phyloP scores from a whole-genome alignment of 2,329 filamentous ascomycete species.

The Exophiala lecanii-corni region DNA sequence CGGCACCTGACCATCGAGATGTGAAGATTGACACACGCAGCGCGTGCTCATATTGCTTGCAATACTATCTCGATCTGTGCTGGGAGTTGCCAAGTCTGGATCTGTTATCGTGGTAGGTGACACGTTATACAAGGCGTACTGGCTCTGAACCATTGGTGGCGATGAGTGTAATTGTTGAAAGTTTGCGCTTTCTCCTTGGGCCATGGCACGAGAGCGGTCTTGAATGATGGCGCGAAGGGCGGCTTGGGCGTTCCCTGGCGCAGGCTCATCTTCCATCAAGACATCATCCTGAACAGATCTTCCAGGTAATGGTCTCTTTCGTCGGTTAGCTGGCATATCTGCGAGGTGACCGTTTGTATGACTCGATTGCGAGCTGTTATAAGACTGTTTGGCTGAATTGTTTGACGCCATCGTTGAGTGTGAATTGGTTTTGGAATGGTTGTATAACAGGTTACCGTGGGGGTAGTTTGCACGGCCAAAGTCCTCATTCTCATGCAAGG shows the following conservation, averaged over 20 bases:
- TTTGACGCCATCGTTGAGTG: constrained; percentile 39
- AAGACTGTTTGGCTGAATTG: constrained; percentile 38
- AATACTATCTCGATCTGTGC: constrained; percentile 49
- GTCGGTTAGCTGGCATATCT: constrained; percentile 12
- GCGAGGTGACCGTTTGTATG: constrained; percentile 9
- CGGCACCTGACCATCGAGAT: constrained; percentile 49
- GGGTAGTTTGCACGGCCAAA: constrained; percentile 17
- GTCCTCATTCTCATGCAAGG: constrained; percentile 33
- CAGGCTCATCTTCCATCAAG: constrained; percentile 29
- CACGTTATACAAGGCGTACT: constrained; percentile 37
- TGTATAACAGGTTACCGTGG: constrained; percentile 27
- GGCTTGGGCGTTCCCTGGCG: constrained; percentile 41
- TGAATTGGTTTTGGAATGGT: constrained; percentile 40
- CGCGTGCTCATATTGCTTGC: constrained; percentile 49
- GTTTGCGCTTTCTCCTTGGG: constrained; percentile 22
- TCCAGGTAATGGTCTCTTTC: constrained; percentile 17
- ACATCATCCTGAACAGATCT: constrained; percentile 20
- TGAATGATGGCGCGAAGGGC: constrained; percentile 44
- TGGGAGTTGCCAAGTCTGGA: constrained; percentile 48
- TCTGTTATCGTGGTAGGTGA: constrained; percentile 51
- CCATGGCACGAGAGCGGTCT: constrained; percentile 29
- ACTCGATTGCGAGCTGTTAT: constrained; percentile 31
- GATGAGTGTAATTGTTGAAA: constrained; percentile 40
- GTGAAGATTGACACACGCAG: constrained; percentile 51
- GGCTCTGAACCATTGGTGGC: constrained; percentile 38